phyloP scores from a whole-genome alignment of 2,329 filamentous ascomycete species.

The Verticillium tricorpus region DNA sequence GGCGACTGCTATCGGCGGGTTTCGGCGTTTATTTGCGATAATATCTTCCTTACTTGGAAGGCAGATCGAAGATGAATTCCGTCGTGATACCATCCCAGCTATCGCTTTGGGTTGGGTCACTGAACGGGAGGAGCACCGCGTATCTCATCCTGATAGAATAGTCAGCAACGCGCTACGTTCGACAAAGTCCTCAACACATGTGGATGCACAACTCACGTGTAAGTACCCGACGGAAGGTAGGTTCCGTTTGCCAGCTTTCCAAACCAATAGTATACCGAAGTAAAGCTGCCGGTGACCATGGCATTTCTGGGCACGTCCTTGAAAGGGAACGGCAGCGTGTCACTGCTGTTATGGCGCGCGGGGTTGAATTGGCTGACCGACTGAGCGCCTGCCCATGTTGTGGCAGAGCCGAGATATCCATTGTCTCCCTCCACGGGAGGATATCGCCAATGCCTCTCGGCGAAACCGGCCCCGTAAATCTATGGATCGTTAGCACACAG shows the following conservation, averaged over 20 bases:
- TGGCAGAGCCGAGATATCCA: slow-evolving; percentile 36
- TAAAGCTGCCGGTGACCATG: slow-evolving; percentile 24
- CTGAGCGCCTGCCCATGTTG: slow-evolving; percentile 23
- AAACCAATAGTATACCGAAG: slow-evolving; percentile 32
- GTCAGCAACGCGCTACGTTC: too few species aligned
- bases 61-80: too few species aligned
- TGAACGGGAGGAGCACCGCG: too few species aligned
- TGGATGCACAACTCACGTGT: slow-evolving; percentile 23
- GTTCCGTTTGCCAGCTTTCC: slow-evolving; percentile 35
- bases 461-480: slow-evolving; percentile 33
- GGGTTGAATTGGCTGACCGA: slow-evolving; percentile 24
- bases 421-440: slow-evolving; percentile 31
- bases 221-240: slow-evolving; percentile 32
- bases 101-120: too few species aligned
- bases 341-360: slow-evolving; percentile 27
- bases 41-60: too few species aligned
- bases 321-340: slow-evolving; percentile 31
- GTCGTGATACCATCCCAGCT: too few species aligned
- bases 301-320: slow-evolving; percentile 18
- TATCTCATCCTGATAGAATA: too few species aligned
- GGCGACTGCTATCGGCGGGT: too few species aligned
- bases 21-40: too few species aligned
- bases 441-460: slow-evolving; percentile 34
- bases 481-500: background rate
- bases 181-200: too few species aligned